These are phyloP conservation scores for Remersonia thermophila DNA, from an alignment of 2,329 filamentous ascomycete species.

Conservation along the genomic window DNA sequence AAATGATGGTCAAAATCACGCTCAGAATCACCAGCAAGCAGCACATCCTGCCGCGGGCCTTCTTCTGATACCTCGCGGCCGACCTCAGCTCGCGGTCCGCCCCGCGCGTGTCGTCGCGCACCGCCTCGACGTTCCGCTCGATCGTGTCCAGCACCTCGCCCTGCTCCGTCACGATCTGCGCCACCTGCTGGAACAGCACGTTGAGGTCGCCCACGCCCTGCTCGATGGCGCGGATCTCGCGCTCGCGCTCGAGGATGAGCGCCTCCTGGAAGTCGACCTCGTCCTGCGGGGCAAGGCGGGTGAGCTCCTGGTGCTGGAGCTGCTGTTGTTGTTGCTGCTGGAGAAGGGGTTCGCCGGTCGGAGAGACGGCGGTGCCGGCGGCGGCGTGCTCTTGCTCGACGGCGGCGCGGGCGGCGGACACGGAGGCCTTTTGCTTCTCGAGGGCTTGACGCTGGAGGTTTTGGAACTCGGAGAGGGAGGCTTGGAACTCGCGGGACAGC, in stretches of 20 bases:
- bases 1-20: conserved; percentile 77
- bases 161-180: conserved; percentile 91
- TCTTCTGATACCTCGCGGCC: conserved; percentile 87
- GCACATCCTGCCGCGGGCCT: conserved; percentile 86
- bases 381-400: conserved; percentile 45
- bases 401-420: conserved; percentile 69
- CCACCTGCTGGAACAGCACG: conserved; percentile 94
- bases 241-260: conserved; percentile 88
- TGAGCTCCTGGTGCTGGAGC: conserved; percentile 67
- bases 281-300: conserved; percentile 75
- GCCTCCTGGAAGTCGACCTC: conserved; percentile 97
- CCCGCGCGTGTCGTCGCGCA: conserved; percentile 67
- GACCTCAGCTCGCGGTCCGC: conserved; percentile 77
- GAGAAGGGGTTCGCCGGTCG: conserved; percentile 21
- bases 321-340: conserved; percentile 43
- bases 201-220: conserved; percentile 92
- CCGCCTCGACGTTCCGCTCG: conserved; percentile 73
- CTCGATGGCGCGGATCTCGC: conserved; percentile 95
- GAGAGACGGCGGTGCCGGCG: conserved; percentile 12
- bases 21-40: conserved; percentile 80
- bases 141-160: conserved; percentile 82
- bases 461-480: conserved; percentile 83
- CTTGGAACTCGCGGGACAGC: conserved; percentile 83
- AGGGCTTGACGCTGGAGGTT: conserved; percentile 77
- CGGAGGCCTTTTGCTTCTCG: conserved; percentile 82